Base-by-base conservation (phyloP, 768 basidiomycete species). In the Dacryopinax spathularia region DNA sequence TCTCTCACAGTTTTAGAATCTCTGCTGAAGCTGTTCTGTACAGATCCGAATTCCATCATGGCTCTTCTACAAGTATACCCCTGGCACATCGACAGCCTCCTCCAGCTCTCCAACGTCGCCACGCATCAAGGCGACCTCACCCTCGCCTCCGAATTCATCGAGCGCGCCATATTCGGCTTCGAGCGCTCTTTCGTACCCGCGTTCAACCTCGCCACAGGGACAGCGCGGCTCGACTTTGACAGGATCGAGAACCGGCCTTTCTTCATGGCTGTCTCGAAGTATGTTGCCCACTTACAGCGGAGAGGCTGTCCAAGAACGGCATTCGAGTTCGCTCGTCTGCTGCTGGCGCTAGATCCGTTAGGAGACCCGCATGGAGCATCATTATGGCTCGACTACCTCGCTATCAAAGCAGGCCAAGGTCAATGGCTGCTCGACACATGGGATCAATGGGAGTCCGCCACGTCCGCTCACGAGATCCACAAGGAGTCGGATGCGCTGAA, bases 71-170 rank as follows among this genome's bases (percentile, higher is more conserved):
- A 83, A 27, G 82, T 81, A 37, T 80, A 87, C 62, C 91, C 91
- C 0, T 97, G 91, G 84, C 96, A 98, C 68, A 89, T 86, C 1
- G 95, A 98, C 72, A 94, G 94, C 0, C 77, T 95, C 0, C 78
- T 95, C 1, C 91, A 94, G 69, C 75, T 94, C 15, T 84, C 88
- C 1, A 91, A 94, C 68, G 84, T 93, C 7, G 88, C 84, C 69
- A 78, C 87, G 31, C 89, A 95, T 72, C 82, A 91, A 68, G 92
- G 95, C 91, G 92, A 96, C 70, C 84, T 92, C 69, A 80, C 86
- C 35, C 83, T 86, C 62, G 90, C 91, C 0, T 84, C 89, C 2
- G 92, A 96, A 65, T 91, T 84, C 69, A 84, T 92, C n/a, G 88
- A 91, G 63, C 83, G 93, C n/a, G 89, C 94, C 0, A 73, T 99